Base-by-base conservation (phyloP, 1,139 yeast genomes). In the Yamadazyma atmosphaerica region DNA sequence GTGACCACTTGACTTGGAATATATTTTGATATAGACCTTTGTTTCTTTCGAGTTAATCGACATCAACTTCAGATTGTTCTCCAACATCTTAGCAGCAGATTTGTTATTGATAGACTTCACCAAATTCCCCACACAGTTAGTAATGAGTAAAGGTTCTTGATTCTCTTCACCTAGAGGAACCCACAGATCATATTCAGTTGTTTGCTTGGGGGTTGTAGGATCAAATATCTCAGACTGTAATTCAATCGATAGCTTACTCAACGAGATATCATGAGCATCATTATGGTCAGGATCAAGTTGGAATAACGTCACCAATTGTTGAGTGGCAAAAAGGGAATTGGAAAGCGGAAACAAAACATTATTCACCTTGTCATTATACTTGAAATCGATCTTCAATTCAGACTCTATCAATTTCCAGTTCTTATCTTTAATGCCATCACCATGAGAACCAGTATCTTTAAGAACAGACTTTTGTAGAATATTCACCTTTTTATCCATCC, bases 41-140 rank as follows among this genome's bases (percentile, higher is more conserved):
- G 79, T 56, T 40, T 63, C 72, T 48, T 74, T 74, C 14, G 76
- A 65, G 28, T 63, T 69, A 9, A 79, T 56, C 31, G 60, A 58
- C 74, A 68, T 69, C 36, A 73, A 60, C 33, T 54, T 49, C 1
- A 61, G 55, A 42, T 70, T 69, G 8, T 60, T 58, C 49, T 79
- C 81, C 39, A 80, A 60, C 41, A 55, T 74, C 29, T 67, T 64
- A 1, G 84, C 74, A 1, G 85, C 85, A 0, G 83, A 65, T 34
- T 60, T 55, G 10, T 60, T 58, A 44, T 79, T 69, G 42, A 80
- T 65, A 6, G 65, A 52, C 51, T 78, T 77, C 46, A 79, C 56
- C 54, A 80, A 62, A 51, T 80, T 80, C 23, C 81, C 81, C 2
- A 65, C 59, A 39, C 70, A 65, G 6, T 62, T 58, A 2, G 82